Evolutionary conservation across 768 basidiomycete species (phyloP), one percentile per base, ranked within the genome.

Genomic region (Suillus bovinus): DNA sequence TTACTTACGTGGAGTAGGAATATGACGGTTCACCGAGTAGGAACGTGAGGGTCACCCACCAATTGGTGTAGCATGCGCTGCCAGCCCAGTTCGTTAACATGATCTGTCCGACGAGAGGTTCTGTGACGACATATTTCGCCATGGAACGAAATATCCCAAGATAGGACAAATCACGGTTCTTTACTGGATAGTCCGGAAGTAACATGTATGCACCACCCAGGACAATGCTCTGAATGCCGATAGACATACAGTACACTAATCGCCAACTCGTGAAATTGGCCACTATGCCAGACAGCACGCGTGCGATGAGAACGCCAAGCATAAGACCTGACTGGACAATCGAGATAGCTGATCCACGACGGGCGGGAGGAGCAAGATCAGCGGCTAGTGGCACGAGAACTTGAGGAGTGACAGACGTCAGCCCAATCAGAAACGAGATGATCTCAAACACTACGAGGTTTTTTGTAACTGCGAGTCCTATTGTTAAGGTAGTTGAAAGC

Each of bases 21-120:
- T 81, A 82, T 0, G 81, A 79, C 0, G 74, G 36, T 31, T 70
- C 78, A 41, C 71, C 72, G n/a, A 83, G 70, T n/a, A 83, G 70
- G 67, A 82, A 83, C 0, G 82, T 82, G 61, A 81, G 68, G 16
- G 76, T 78, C 7, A 78, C 77, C 78, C 78, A 77, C 61, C 78
- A 77, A 46, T 68, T 74, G 10, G 74, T 64, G 64, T 70, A 75
- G 33, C 74, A 71, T 1, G 74, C 74, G 34, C 67, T 65, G 6
- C 71, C 71, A 5, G 70, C 71, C n/a, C 74, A 49, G 24, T 67
- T 71, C 33, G 74, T 69, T 47, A 69, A 56, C 4, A 63, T 46
- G 2, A 68, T 68, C 58, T 83, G 82, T 4, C 78, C 68, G n/a
- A 83, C 68, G 3, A 72, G 72, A 4, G 82, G 82, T 60, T 81